phyloP scores from a whole-genome alignment of 2,329 filamentous ascomycete species.

The Leptographium radiaticola region DNA sequence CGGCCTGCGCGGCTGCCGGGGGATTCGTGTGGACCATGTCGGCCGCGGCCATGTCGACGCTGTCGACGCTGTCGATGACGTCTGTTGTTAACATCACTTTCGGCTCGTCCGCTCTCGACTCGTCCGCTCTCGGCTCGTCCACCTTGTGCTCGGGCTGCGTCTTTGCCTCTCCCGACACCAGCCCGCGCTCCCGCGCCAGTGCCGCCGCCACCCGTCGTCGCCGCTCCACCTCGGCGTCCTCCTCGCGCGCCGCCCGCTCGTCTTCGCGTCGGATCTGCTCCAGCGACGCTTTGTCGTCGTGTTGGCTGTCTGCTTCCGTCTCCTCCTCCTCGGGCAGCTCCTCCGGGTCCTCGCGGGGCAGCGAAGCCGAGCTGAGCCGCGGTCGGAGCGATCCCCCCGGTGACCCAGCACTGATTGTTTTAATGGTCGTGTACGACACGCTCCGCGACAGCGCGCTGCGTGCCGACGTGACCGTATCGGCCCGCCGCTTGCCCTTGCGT shows the following conservation, averaged over 20 bases:
- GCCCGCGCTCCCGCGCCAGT: constrained; percentile 35
- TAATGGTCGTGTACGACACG: constrained; percentile 45
- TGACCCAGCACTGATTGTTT: constrained; percentile 37
- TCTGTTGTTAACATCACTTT: neutral
- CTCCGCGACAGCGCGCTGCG: constrained; percentile 30
- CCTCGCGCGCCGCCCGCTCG: constrained; percentile 33
- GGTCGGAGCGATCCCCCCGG: constrained; percentile 22
- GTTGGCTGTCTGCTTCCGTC: neutral
- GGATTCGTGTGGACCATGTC: no score
- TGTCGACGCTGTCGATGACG: constrained; percentile 5
- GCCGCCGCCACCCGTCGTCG: constrained; percentile 38
- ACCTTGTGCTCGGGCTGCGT: neutral
- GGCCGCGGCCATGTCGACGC: constrained; percentile 6
- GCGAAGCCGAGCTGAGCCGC: constrained; percentile 9
- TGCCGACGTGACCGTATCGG: constrained; percentile 7
- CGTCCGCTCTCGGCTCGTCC: neutral
- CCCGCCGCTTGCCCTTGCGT: constrained; percentile 26
- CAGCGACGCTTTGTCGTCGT: constrained; percentile 29
- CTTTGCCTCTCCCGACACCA: constrained; percentile 20
- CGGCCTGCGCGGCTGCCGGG: constrained; percentile 8
- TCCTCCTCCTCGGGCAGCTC: neutral
- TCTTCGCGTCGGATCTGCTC: constrained; percentile 42
- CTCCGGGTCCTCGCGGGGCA: constrained; percentile 5
- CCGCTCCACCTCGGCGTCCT: constrained; percentile 38
- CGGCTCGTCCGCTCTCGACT: neutral